Base-by-base conservation (phyloP, 2,329 filamentous ascomycete genomes). In the Lachnellula arida region DNA sequence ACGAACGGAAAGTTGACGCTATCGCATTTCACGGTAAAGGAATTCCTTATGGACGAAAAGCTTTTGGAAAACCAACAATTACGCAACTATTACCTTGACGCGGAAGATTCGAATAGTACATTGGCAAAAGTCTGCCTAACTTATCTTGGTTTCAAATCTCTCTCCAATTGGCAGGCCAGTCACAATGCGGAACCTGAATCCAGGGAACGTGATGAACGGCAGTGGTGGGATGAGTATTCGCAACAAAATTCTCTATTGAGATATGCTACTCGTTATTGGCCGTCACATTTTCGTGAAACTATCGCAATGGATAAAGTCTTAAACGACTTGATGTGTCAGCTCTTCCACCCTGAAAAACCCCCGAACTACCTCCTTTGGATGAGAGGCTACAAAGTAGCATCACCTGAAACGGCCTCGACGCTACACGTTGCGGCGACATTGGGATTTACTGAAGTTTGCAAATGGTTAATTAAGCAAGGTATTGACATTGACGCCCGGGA, bases 111-210 rank as follows among this genome's bases (percentile, higher is more conserved):
- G 6, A 11, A 47, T 7, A 6, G 34, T 12, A 28, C 23, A 3
- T 15, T 53, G 2, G 51, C 51, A n/a, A 53, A 34, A n/a, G n/a
- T n/a, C n/a, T 53, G 51, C 12, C 22, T 44, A 22, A 44, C 51
- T 53, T 53, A 53, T 28, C 4, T 53, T 34, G 37, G 34, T 14
- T n/a, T 47, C 5, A 42, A 47, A 2, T 23, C 8, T 14, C 47
- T 53, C 39, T 32, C 28, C n/a, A n/a, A n/a, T n/a, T n/a, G n/a
- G n/a, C n/a, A n/a, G n/a, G n/a, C n/a, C n/a, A n/a, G n/a, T n/a
- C n/a, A n/a, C n/a, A n/a, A n/a, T n/a, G n/a, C n/a, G n/a, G n/a
- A n/a, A n/a, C n/a, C n/a, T n/a, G n/a, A n/a, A n/a, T n/a, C n/a
- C n/a, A n/a, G n/a, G n/a, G n/a, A n/a, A n/a, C n/a, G n/a, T n/a